These are phyloP conservation scores for Thyridium curvatum DNA, from an alignment of 2,329 filamentous ascomycete species.

Conservation along the genomic window DNA sequence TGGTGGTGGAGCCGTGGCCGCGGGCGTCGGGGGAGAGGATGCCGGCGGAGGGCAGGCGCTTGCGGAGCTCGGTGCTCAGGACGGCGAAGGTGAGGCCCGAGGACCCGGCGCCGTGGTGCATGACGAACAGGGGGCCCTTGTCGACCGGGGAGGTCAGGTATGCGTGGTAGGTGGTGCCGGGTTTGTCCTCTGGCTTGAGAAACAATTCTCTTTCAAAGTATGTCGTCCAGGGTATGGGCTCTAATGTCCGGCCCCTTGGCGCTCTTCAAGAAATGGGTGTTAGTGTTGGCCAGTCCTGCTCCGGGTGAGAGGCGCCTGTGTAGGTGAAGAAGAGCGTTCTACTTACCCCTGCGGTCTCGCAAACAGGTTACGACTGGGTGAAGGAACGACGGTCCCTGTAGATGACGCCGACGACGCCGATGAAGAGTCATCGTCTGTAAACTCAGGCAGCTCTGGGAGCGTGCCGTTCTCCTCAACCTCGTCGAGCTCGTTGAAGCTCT, in stretches of 20 bases:
- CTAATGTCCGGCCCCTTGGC: constrained; percentile 46
- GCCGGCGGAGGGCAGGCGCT: constrained; percentile 71
- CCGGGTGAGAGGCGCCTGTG: too few species aligned
- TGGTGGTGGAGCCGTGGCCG: constrained; percentile 72
- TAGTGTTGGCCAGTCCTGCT: too few species aligned
- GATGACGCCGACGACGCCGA: constrained; percentile 85
- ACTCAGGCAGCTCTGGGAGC: constrained; percentile 35
- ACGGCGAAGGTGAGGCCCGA: constrained; percentile 89
- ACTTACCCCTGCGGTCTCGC: constrained; percentile 62
- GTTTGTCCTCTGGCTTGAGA: constrained; percentile 43
- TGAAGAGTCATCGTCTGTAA: constrained; percentile 62
- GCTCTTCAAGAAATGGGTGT: constrained; percentile 24
- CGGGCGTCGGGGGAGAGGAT: constrained; percentile 81
- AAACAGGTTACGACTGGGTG: constrained; percentile 66
- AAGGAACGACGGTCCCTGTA: constrained; percentile 84
- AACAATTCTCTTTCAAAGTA: constrained; percentile 88
- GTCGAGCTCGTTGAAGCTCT: constrained; percentile 41
- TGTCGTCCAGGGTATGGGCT: constrained; percentile 75
- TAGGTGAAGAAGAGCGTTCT: constrained; percentile 3
- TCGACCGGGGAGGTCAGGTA: constrained; percentile 79
- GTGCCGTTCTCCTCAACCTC: constrained; percentile 37
- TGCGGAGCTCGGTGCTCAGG: constrained; percentile 70
- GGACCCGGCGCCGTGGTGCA: constrained; percentile 91
- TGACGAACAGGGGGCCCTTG: constrained; percentile 77
- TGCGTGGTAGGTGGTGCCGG: constrained; percentile 65